Percentiles rank a stretch among this genome's conserved stretches.
Conservation (phyloP, 441 rosid genomes). For the Croton setiger region DNA sequence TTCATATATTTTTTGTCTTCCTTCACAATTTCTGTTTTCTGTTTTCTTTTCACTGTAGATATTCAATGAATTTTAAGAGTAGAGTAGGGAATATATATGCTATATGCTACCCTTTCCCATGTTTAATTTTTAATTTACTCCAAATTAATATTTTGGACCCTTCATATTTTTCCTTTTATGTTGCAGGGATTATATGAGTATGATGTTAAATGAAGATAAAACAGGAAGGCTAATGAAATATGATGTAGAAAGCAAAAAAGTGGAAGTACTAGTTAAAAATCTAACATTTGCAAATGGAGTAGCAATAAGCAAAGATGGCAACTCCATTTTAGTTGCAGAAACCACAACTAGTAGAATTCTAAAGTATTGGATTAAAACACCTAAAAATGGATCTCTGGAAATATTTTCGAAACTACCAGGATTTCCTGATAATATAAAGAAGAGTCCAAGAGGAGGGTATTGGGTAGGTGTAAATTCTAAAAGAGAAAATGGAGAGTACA, state of each 20-base stretch:
- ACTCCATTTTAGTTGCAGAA: slow-evolving; percentile 36
- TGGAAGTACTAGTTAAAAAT: slow-evolving; percentile 25
- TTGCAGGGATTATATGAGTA: slow-evolving; percentile 35
- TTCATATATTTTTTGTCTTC: no score
- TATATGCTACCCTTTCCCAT: no score
- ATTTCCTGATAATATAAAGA: slow-evolving; percentile 37
- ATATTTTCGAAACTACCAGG: slow-evolving; percentile 28
- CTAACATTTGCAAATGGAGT: slow-evolving; percentile 48
- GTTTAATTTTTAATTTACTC: no score
- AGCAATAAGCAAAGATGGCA: slow-evolving; percentile 35
- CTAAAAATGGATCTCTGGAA: slow-evolving; percentile 7
- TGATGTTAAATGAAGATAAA: slow-evolving; percentile 31
- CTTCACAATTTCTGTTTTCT: no score
- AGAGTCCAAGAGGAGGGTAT: slow-evolving; percentile 34
- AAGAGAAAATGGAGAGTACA: no score
- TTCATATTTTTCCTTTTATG: not conserved
- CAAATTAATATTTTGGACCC: no score
- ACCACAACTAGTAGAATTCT: slow-evolving; percentile 25
- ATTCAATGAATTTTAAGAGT: no score
- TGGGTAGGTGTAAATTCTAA: slow-evolving; percentile 50
- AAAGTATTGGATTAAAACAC: slow-evolving; percentile 25
- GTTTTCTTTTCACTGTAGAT: no score
- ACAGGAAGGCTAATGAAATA: slow-evolving; percentile 54
- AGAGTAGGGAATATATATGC: no score
- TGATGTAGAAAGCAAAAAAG: slow-evolving; percentile 32